Percentiles rank a stretch among this genome's conserved stretches.
phyloP scores from a whole-genome alignment of 1,284 basidiomycete genomes.

The Tremellales sp. region DNA sequence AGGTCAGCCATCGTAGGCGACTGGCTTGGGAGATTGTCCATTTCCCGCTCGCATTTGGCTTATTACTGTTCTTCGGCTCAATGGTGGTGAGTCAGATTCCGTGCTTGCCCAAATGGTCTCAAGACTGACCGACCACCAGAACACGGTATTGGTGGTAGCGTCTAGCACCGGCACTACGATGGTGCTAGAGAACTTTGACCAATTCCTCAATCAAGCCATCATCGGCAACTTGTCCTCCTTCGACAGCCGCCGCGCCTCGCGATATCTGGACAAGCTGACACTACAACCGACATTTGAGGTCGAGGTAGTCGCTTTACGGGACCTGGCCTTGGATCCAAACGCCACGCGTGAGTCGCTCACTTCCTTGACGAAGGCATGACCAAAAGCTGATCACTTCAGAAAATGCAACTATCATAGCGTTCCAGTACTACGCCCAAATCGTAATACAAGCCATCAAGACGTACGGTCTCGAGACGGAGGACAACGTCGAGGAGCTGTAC shows the following conservation, averaged over 20 bases:
- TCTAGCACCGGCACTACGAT: not conserved
- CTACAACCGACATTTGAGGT: constrained; percentile 12
- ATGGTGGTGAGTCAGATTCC: constrained; percentile 26
- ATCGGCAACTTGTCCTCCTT: too few relatives aligned
- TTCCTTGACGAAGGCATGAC: constrained; percentile 5
- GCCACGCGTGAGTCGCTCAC: constrained; percentile 6
- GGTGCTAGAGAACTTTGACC: too few relatives aligned
- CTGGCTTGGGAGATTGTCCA: constrained; percentile 26
- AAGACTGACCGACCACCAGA: too few relatives aligned
- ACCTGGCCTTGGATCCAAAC: too few relatives aligned
- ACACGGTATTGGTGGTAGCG: not conserved
- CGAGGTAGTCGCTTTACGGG: too few relatives aligned
- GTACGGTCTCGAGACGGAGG: constrained; percentile 20
- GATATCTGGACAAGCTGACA: constrained; percentile 8
- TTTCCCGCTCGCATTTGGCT: constrained; percentile 24
- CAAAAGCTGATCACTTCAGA: too few relatives aligned
- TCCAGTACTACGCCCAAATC: constrained; percentile 26
- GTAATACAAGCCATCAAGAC: too few relatives aligned
- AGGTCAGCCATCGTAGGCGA: constrained; percentile 7
- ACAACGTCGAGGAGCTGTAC: constrained; percentile 14
- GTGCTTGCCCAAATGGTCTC: too few relatives aligned
- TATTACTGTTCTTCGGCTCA: constrained; percentile 21
- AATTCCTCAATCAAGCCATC: too few relatives aligned
- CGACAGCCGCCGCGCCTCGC: too few relatives aligned
- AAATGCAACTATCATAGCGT: constrained; percentile 14